Percentiles rank a stretch among this genome's conserved stretches.
Evolutionary conservation across 768 basidiomycete species (phyloP).

Genomic region (Lactarius trivialis): DNA sequence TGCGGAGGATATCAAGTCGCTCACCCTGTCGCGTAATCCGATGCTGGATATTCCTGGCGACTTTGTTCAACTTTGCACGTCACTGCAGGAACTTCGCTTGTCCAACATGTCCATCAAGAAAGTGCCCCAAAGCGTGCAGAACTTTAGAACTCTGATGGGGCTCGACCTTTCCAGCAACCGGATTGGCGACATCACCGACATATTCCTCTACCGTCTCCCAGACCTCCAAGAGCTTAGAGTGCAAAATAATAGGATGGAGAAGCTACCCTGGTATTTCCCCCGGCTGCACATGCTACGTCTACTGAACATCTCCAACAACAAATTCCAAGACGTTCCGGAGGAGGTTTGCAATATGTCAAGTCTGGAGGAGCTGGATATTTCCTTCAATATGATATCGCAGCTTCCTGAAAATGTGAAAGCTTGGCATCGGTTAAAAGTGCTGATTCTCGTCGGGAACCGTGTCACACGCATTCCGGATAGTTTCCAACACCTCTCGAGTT

Average conservation of each 20-base stretch:
- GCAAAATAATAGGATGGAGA: conserved; percentile 89
- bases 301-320: conserved; percentile 95
- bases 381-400: conserved; percentile 83
- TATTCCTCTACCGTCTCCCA: conserved; percentile 69
- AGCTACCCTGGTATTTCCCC: conserved; percentile 80
- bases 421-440: conserved; percentile 57
- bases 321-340: conserved; percentile 67
- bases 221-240: conserved; percentile 62
- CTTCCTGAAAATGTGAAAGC: conserved; percentile 76
- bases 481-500: conserved; percentile 46
- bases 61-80: conserved; percentile 85
- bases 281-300: conserved; percentile 62
- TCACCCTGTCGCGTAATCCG: conserved; percentile 89
- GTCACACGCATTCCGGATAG: conserved; percentile 64
- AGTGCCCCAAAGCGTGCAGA: conserved; percentile 77
- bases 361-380: conserved; percentile 85
- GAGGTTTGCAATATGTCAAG: conserved; percentile 66
- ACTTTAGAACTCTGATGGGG: conserved; percentile 63
- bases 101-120: conserved; percentile 93
- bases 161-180: conserved; percentile 91
- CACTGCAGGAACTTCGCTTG: conserved; percentile 77
- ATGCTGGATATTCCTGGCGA: conserved; percentile 95
- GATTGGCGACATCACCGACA: conserved; percentile 82
- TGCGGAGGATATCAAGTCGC: conserved; percentile 74
- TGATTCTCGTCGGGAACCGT: conserved; percentile 84